phyloP scores from a whole-genome alignment of 768 basidiomycete species.

The Serendipita sp. region DNA sequence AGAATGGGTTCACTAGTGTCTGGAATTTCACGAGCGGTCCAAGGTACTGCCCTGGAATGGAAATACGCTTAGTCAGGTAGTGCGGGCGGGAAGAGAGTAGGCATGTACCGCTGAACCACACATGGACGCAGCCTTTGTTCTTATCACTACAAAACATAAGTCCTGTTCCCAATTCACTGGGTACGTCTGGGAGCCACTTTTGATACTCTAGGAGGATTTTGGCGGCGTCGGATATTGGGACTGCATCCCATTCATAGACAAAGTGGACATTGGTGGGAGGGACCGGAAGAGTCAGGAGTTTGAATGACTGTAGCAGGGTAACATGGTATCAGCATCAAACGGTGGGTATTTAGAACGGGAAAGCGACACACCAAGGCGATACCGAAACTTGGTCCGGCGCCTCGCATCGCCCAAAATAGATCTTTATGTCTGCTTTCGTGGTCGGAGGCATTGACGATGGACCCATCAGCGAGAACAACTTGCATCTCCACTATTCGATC shows the following conservation, averaged over 20 bases:
- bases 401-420: constrained; percentile 77
- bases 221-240: neutral
- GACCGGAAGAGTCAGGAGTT: neutral
- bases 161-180: neutral
- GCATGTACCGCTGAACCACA: neutral
- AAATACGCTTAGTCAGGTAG: too few relatives aligned
- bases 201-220: neutral
- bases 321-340: too few relatives aligned
- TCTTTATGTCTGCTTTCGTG: constrained; percentile 30
- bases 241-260: neutral
- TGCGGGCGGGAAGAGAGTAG: too few relatives aligned
- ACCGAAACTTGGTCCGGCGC: constrained; percentile 70
- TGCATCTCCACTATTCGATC: constrained; percentile 87
- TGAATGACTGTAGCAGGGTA: constrained; percentile 4
- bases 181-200: neutral
- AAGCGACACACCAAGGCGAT: constrained; percentile 38
- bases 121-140: neutral
- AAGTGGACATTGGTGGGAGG: neutral
- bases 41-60: too few relatives aligned
- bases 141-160: neutral
- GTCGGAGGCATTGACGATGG: constrained; percentile 65
- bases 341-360: neutral
- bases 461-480: constrained; percentile 79
- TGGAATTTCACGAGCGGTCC: too few relatives aligned
- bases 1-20: neutral